A percentile compares a stretch with the other conserved stretches of the same genome.
These are phyloP conservation scores for Babesia bovis DNA, from an alignment of 169 alveolate species.

Conservation along the genomic window DNA sequence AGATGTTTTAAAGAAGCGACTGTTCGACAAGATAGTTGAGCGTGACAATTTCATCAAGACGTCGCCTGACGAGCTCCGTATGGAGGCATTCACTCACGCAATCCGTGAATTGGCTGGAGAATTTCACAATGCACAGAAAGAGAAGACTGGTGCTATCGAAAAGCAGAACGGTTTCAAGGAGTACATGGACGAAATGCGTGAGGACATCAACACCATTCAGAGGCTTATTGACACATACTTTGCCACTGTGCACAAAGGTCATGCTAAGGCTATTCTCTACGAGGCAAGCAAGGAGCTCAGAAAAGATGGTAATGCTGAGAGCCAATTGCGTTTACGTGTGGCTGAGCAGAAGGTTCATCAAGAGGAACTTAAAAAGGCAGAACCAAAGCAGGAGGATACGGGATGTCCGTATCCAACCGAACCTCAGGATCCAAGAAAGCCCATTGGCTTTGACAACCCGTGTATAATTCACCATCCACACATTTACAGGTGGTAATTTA, in stretches of 20 bases:
- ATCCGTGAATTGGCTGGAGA: constrained; percentile 2
- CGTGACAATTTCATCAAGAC: constrained; percentile 14
- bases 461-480: not conserved
- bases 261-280: constrained; percentile 16
- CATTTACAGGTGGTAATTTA: not conserved
- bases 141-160: constrained; percentile 17
- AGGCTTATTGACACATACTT: constrained; percentile 29
- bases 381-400: not conserved
- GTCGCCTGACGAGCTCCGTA: not conserved
- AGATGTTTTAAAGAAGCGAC: constrained; percentile 2
- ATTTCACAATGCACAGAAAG: constrained; percentile 11
- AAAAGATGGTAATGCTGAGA: constrained; percentile 18
- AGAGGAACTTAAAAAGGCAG: not conserved
- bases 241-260: constrained; percentile 36
- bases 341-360: constrained; percentile 11
- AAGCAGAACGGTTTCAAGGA: constrained; percentile 37
- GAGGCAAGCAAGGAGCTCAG: constrained; percentile 10
- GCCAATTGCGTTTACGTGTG: constrained; percentile 4
- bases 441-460: not conserved
- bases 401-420: constrained; percentile 4
- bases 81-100: not conserved
- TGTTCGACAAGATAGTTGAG: constrained; percentile 12
- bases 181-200: constrained; percentile 29
- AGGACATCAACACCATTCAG: constrained; percentile 37
- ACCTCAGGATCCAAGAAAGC: constrained; percentile 2